These are phyloP conservation scores for Centrapalus pauciflorus DNA, from an alignment of 129 eudicot genomes.

Conservation along the genomic window DNA sequence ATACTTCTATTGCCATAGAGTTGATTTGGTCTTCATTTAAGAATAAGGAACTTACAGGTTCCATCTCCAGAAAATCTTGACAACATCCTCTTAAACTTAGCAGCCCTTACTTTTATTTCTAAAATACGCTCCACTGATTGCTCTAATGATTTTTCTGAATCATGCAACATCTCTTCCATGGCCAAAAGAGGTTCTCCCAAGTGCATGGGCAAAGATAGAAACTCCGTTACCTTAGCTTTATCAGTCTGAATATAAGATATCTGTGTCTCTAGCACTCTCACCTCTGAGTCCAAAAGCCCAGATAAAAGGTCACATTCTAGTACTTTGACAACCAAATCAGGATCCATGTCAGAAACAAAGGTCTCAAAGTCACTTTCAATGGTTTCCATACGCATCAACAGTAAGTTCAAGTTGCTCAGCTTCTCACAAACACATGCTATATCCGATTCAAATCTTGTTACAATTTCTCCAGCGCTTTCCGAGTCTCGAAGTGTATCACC, in stretches of 20 bases:
- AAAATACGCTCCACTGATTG: conserved; percentile 52
- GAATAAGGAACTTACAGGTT: conserved; percentile 26
- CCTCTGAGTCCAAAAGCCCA: conserved; percentile 62
- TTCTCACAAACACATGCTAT: conserved; percentile 61
- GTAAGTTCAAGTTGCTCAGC: conserved; percentile 55
- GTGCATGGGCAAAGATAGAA: conserved; percentile 36
- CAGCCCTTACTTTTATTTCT: conserved; percentile 55
- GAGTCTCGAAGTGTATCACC: conserved; percentile 39
- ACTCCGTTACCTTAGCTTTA: conserved; percentile 27
- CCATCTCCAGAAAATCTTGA: conserved; percentile 31
- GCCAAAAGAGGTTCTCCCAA: conserved; percentile 28
- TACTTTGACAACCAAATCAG: conserved; percentile 35
- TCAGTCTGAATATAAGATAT: conserved; percentile 47
- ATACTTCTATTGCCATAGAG: neutral
- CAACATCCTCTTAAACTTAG: conserved; percentile 46
- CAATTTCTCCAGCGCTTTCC: conserved; percentile 37
- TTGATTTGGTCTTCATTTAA: neutral
- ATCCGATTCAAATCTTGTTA: conserved; percentile 58
- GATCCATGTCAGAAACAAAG: conserved; percentile 35
- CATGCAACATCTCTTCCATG: conserved; percentile 49
- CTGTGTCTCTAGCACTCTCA: conserved; percentile 37
- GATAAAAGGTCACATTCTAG: conserved; percentile 63
- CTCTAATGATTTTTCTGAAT: conserved; percentile 60
- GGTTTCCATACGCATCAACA: conserved; percentile 66
- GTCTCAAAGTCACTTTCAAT: conserved; percentile 76